These are phyloP conservation scores for Tolypocladium pustulatum DNA, from an alignment of 2,329 filamentous ascomycete species.

Conservation along the genomic window DNA sequence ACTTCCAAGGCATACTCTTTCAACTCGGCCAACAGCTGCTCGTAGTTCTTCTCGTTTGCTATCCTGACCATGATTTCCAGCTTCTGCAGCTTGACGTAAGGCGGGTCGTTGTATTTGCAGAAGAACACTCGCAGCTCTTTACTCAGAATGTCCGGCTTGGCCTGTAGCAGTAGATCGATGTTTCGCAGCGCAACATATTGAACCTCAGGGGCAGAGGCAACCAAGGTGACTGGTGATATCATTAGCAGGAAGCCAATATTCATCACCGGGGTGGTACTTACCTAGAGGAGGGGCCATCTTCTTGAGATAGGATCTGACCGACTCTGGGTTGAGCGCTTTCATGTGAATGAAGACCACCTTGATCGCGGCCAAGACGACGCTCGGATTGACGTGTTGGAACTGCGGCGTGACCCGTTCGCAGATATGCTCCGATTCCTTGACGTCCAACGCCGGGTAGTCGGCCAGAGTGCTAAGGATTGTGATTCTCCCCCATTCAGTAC, in stretches of 20 bases:
- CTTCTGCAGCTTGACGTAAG: slow-evolving; percentile 95
- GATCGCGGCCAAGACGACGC: slow-evolving; percentile 92
- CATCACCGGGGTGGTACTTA: slow-evolving; percentile 27
- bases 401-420: slow-evolving; percentile 93
- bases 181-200: slow-evolving; percentile 96
- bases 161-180: slow-evolving; percentile 90
- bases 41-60: slow-evolving; percentile 92
- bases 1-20: slow-evolving; percentile 98
- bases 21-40: slow-evolving; percentile 85
- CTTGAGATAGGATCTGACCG: slow-evolving; percentile 79
- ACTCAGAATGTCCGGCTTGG: slow-evolving; percentile 90
- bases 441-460: slow-evolving; percentile 75
- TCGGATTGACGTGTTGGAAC: slow-evolving; percentile 97
- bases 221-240: slow-evolving; percentile 63
- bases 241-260: neutral
- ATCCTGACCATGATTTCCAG: slow-evolving; percentile 99
- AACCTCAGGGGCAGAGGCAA: slow-evolving; percentile 91
- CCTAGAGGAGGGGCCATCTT: slow-evolving; percentile 97
- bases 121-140: slow-evolving; percentile 98
- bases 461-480: slow-evolving; percentile 86
- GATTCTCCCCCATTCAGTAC: slow-evolving; percentile 95
- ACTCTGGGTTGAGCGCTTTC: slow-evolving; percentile 67
- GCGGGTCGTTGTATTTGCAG: slow-evolving; percentile 99
- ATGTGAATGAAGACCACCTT: slow-evolving; percentile 98
- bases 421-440: slow-evolving; percentile 96